Evolutionary conservation across 2,329 filamentous ascomycete genomes (phyloP).

Genomic region (Colletotrichum cordylinicola): DNA sequence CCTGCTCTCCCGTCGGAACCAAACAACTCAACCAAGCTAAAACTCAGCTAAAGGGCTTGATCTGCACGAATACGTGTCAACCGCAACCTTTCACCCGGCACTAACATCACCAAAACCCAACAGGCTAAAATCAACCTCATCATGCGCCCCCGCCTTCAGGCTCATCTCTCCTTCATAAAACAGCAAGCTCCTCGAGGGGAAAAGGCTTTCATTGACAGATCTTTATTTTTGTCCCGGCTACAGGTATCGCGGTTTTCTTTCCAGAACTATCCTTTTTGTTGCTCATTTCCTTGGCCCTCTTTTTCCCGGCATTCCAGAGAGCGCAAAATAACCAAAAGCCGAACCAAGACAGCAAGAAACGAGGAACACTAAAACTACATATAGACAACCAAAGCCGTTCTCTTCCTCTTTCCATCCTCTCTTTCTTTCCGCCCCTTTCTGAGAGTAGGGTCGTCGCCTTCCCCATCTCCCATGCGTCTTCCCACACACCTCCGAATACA

Average conservation of each 20-base stretch:
- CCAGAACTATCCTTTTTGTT: conserved; percentile 2
- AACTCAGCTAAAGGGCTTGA: background rate
- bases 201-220: background rate
- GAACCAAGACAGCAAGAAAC: background rate
- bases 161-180: background rate
- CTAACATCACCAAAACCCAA: background rate
- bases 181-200: background rate
- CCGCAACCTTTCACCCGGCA: background rate
- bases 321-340: background rate
- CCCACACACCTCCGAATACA: background rate
- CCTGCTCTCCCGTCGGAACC: background rate
- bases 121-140: background rate
- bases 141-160: background rate
- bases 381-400: background rate
- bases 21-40: background rate
- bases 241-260: conserved; percentile 2
- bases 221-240: background rate
- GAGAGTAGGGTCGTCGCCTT: background rate
- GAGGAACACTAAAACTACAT: conserved; percentile 19
- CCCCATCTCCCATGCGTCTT: background rate
- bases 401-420: background rate
- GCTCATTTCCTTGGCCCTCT: background rate
- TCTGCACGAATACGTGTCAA: background rate
- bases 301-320: background rate
- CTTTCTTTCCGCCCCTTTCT: background rate